phyloP scores from a whole-genome alignment of 2,329 filamentous ascomycete genomes.

The Aspergillus sp. region DNA sequence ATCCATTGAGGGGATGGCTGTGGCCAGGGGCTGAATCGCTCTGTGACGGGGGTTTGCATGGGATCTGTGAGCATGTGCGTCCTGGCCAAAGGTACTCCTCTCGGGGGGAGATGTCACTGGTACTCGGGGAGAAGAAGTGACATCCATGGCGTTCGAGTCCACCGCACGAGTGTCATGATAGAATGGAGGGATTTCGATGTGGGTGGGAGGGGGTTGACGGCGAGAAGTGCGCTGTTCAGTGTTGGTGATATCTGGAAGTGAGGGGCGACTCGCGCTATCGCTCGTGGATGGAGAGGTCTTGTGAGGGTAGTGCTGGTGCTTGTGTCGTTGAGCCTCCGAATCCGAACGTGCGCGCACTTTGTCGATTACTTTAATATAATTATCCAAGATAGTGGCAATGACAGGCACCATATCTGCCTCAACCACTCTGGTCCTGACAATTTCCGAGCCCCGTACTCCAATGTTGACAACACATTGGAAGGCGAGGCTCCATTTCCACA shows the following conservation, averaged over 20 bases:
- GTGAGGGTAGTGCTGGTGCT: constrained; percentile 20
- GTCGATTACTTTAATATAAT: constrained; percentile 96
- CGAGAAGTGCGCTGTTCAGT: constrained; percentile 61
- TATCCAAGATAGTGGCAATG: constrained; percentile 95
- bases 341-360: constrained; percentile 85
- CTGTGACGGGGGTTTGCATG: constrained; percentile 53
- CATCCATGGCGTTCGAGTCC: constrained; percentile 57
- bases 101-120: constrained; percentile 71
- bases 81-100: constrained; percentile 62
- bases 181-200: constrained; percentile 72
- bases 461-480: constrained; percentile 99
- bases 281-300: constrained; percentile 30
- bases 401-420: constrained; percentile 99
- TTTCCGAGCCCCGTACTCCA: constrained; percentile 91
- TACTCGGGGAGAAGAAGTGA: constrained; percentile 62
- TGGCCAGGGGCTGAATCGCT: constrained; percentile 65
- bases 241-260: constrained; percentile 53
- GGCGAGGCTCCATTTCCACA: constrained; percentile 99
- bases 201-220: constrained; percentile 78
- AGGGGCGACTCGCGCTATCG: constrained; percentile 30
- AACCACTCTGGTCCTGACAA: constrained; percentile 89
- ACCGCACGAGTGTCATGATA: constrained; percentile 48
- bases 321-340: constrained; percentile 64
- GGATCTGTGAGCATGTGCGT: constrained; percentile 50
- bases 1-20: constrained; percentile 67